phyloP scores from a whole-genome alignment of 1,284 basidiomycete species.

The Sporisorium reilianum region DNA sequence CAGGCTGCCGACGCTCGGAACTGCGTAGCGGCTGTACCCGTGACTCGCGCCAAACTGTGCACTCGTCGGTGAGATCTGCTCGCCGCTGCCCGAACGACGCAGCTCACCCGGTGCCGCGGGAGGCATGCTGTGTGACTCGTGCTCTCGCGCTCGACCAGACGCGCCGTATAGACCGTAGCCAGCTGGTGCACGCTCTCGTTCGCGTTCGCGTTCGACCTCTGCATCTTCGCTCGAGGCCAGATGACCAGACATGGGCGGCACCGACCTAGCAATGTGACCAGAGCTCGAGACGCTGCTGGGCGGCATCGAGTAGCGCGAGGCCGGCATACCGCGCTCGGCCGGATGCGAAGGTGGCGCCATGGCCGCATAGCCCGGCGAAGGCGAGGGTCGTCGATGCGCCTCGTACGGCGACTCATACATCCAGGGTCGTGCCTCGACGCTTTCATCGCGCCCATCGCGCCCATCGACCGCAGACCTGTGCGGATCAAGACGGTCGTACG shows the following conservation, averaged over 20 bases:
- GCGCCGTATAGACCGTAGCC: constrained; percentile 27
- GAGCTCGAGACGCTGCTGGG: constrained; percentile 22
- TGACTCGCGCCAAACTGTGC: constrained; percentile 25
- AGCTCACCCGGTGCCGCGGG: constrained; percentile 26
- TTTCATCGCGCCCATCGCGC: constrained; percentile 20
- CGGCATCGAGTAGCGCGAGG: constrained; percentile 42
- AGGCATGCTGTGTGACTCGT: constrained; percentile 42
- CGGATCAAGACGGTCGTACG: constrained; percentile 25
- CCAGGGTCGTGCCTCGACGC: constrained; percentile 25
- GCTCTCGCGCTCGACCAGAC: constrained; percentile 24
- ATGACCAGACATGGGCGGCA: constrained; percentile 25
- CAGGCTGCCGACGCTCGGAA: constrained; percentile 28
- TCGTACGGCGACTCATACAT: constrained; percentile 42
- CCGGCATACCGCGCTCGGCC: constrained; percentile 26
- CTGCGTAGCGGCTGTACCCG: constrained; percentile 33
- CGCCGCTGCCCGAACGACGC: constrained; percentile 22
- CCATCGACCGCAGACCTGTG: constrained; percentile 18
- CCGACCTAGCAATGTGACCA: constrained; percentile 22
- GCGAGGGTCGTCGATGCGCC: constrained; percentile 29
- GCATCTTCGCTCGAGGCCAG: constrained; percentile 19
- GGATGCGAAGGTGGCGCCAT: constrained; percentile 49
- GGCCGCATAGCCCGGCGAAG: constrained; percentile 25
- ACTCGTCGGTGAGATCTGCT: constrained; percentile 34
- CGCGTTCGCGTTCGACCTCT: constrained; percentile 20
- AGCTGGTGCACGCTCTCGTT: constrained; percentile 19